Evolutionary conservation across 805 yeast species (phyloP).

Genomic region (Zygoascus tannicola): DNA sequence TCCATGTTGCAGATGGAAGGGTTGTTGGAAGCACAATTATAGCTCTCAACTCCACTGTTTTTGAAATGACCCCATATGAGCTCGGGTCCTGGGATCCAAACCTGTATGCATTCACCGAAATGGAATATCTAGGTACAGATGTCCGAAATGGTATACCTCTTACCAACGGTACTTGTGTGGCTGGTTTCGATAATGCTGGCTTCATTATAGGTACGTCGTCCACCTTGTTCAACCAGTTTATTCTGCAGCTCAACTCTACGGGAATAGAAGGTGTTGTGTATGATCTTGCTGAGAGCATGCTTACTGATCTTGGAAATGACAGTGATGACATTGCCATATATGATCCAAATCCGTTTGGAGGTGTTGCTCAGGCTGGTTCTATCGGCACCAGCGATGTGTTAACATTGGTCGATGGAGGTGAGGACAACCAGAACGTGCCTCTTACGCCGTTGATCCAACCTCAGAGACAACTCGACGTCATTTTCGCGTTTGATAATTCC

Average conservation of each 20-base stretch:
- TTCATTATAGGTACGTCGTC: conserved; percentile 78
- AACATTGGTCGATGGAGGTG: conserved; percentile 62
- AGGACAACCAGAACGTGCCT: conserved; percentile 58
- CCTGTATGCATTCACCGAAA: conserved; percentile 52
- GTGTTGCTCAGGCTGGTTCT: conserved; percentile 13
- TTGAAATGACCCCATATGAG: conserved; percentile 50
- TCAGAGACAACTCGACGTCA: conserved; percentile 49
- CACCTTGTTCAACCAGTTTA: conserved; percentile 60
- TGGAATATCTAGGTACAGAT: conserved; percentile 61
- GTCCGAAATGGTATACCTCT: conserved; percentile 50
- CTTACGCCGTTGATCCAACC: conserved; percentile 51
- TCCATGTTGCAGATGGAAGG: conserved; percentile 43
- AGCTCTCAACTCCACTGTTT: conserved; percentile 55
- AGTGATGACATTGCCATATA: conserved; percentile 62
- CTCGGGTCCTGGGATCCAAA: conserved; percentile 87
- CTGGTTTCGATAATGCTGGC: conserved; percentile 74
- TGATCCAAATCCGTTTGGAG: conserved; percentile 62
- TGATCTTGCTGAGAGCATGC: conserved; percentile 37
- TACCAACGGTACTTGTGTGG: conserved; percentile 41
- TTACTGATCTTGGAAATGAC: conserved; percentile 36
- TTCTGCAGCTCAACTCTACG: conserved; percentile 49
- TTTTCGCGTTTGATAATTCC: conserved; percentile 60
- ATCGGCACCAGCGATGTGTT: conserved; percentile 37
- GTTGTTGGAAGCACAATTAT: conserved; percentile 40
- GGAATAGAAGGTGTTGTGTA: conserved; percentile 40